phyloP scores from a whole-genome alignment of 2,329 filamentous ascomycete species.

The Coniochaeta prunicola region DNA sequence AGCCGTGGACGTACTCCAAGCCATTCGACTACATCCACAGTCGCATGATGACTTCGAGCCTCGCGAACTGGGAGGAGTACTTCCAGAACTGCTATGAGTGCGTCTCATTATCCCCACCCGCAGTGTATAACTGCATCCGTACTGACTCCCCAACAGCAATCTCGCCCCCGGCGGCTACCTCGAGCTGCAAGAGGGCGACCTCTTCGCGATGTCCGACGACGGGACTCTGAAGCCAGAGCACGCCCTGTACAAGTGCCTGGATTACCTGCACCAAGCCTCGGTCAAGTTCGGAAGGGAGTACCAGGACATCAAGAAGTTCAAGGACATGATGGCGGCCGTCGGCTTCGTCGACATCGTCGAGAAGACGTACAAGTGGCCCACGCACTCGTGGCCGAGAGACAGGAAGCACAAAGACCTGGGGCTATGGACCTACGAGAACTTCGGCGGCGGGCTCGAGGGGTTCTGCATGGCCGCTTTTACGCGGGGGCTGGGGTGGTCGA shows the following conservation, averaged over 20 bases:
- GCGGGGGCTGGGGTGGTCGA: constrained; percentile 15
- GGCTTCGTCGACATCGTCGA: constrained; percentile 14
- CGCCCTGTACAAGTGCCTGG: neutral
- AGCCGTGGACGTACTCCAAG: neutral
- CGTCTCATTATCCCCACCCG: neutral
- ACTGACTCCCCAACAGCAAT: neutral
- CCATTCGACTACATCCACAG: constrained; percentile 4
- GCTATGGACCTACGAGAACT: constrained; percentile 11
- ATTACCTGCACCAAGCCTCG: neutral
- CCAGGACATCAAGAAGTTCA: neutral
- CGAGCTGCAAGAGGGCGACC: neutral
- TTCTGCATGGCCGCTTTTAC: constrained; percentile 18
- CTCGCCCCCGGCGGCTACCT: constrained; percentile 1
- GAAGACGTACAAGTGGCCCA: constrained; percentile 13
- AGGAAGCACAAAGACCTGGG: constrained; percentile 13
- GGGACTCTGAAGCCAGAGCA: neutral
- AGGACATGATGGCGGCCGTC: constrained; percentile 10
- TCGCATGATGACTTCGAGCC: constrained; percentile 1
- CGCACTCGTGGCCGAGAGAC: constrained; percentile 17
- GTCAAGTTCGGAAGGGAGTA: neutral
- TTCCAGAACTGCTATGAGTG: neutral
- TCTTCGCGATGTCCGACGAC: neutral
- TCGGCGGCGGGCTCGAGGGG: constrained; percentile 13
- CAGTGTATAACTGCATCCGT: neutral
- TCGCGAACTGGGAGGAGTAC: constrained; percentile 1